Evolutionary conservation across 495 filamentous ascomycete genomes (phyloP).

Genomic region (Penicillium canariense): DNA sequence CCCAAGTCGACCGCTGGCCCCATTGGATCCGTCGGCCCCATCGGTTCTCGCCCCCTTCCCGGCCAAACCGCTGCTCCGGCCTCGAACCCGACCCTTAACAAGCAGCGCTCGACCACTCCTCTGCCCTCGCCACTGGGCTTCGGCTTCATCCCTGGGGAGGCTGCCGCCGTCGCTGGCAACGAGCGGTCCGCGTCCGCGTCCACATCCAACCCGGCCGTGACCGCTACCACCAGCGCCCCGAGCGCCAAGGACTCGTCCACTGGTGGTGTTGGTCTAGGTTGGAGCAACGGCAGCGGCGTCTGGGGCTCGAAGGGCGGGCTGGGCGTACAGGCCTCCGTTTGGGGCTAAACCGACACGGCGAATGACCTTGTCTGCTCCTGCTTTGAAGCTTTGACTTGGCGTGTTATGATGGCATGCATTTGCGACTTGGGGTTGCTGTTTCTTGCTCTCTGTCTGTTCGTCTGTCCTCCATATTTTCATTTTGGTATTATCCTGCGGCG

Average conservation of each 20-base stretch:
- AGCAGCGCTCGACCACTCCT: conserved; percentile 79
- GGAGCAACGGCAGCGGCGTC: conserved; percentile 69
- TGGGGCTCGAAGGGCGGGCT: conserved; percentile 73
- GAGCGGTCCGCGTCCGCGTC: conserved; percentile 62
- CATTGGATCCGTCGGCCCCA: conserved; percentile 77
- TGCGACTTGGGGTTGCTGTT: not conserved
- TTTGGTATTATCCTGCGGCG: conserved; percentile 10
- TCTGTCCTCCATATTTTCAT: conserved; percentile 1
- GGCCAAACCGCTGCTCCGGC: conserved; percentile 42
- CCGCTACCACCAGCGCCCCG: conserved; percentile 25
- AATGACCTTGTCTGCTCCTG: not conserved
- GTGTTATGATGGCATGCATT: conserved; percentile 15
- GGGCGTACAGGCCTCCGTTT: conserved; percentile 72
- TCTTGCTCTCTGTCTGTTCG: not conserved
- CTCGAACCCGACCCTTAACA: conserved; percentile 67
- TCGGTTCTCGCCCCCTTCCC: conserved; percentile 79
- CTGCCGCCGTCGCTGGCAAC: conserved; percentile 38
- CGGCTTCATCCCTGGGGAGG: conserved; percentile 62
- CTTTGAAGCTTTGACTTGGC: conserved; percentile 5
- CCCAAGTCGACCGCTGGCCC: conserved; percentile 52
- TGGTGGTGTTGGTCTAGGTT: conserved; percentile 58
- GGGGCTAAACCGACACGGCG: conserved; percentile 54
- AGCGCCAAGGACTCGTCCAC: conserved; percentile 39
- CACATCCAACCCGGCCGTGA: conserved; percentile 55
- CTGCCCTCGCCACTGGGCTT: conserved; percentile 81